Percentiles rank a stretch among this genome's conserved stretches.
These are phyloP conservation scores for Cicer yamashitae DNA, from an alignment of 306 rosid genomes.

Conservation along the genomic window DNA sequence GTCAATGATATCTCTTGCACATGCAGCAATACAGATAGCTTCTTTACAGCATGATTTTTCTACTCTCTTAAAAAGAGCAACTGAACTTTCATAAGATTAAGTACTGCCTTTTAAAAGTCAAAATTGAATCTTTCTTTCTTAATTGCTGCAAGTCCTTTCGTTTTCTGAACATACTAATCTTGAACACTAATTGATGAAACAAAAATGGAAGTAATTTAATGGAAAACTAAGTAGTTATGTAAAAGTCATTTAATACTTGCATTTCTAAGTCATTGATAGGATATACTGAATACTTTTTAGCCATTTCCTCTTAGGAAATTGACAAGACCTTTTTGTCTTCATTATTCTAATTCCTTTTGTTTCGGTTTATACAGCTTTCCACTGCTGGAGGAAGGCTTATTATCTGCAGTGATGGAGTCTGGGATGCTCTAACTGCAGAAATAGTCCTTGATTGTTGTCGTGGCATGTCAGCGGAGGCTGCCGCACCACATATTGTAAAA, in stretches of 20 bases:
- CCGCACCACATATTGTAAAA: conserved; percentile 92
- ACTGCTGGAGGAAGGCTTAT: conserved; percentile 90
- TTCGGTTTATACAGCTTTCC: conserved; percentile 68
- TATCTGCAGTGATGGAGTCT: conserved; percentile 94
- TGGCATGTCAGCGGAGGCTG: conserved; percentile 79
- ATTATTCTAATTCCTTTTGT: conserved; percentile 17
- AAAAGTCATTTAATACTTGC: conserved; percentile 5
- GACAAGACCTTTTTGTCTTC: not conserved
- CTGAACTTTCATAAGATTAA: conserved; percentile 8
- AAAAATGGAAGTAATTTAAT: conserved; percentile 2
- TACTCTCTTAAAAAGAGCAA: not conserved
- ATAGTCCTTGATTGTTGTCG: conserved; percentile 82
- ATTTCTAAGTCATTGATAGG: not conserved
- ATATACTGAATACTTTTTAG: not conserved
- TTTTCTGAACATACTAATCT: not conserved
- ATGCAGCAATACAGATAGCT: conserved; percentile 17
- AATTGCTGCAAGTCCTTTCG: not conserved
- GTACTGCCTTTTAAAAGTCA: conserved; percentile 22
- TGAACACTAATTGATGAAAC: not conserved
- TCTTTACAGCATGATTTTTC: conserved; percentile 35
- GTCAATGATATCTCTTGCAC: conserved; percentile 51
- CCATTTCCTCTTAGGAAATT: not conserved
- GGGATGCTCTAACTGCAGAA: conserved; percentile 93
- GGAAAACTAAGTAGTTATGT: not conserved
- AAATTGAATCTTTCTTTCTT: conserved; percentile 16